Evolutionary conservation across 208 protist genomes (phyloP), one percentile per base, ranked within the genome.

Genomic region (Borovskyia barvae): DNA sequence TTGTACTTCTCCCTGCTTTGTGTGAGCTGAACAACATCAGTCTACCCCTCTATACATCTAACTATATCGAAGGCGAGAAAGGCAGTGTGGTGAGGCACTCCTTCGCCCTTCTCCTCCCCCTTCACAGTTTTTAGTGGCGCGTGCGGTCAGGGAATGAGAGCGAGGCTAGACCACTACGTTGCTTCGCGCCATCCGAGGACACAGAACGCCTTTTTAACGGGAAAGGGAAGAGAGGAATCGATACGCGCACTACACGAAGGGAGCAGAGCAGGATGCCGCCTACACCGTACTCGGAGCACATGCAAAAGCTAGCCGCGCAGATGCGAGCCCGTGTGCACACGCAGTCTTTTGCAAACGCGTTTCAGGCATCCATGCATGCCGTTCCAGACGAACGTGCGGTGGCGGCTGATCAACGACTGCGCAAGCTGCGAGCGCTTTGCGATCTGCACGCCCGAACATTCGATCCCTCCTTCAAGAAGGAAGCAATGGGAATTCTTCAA

Each of bases 271-370:
- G 7, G 43, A 55, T 47, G 42, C 33, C 54, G 32, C 42, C 54
- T 11, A 69, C 56, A 15, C 70, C 75, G 22, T 86, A 88, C 53
- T 62, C 66, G 15, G 47, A 66, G 26, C 66, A 82, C 39, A 68
- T 70, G 51, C 70, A 36, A 55, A 45, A 59, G 24, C 48, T 90
- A 50, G 81, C 86, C 15, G 53, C 82, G 26, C 61, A 70, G 39
- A 60, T 94, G 69, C 87, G 82, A 1, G 81, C 78, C 15, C 75
- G 80, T 42, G 69, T 89, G 52, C 87, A 94, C 61, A 37, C 22
- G 5, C 87, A 94, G 68, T 66, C 80, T 35, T 88, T 70, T 48
- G 49, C 48, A 9, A 68, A 56, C 43, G 14, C 57, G 8, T 28
- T 74, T 15, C 64, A 67, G 40, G 33, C 59, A 5, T 35, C 25